A percentile compares a stretch with the other conserved stretches of the same genome.
Evolutionary conservation across 176 grass and related monocot genomes (phyloP).

Genomic region (Eragrostis curvula): DNA sequence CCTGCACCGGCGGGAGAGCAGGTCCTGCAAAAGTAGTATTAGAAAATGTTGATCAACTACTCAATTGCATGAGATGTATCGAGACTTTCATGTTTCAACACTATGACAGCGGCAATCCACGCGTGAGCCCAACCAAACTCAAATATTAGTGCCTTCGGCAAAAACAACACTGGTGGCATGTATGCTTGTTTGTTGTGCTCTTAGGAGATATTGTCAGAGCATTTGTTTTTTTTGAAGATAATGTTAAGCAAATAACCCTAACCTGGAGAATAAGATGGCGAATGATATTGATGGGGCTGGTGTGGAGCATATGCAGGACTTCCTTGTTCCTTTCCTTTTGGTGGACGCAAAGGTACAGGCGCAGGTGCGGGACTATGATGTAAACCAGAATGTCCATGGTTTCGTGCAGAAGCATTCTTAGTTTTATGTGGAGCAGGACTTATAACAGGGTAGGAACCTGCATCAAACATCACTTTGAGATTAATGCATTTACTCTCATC

Average conservation of each 20-base stretch:
- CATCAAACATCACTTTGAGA: conserved; percentile 40
- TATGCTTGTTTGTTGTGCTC: conserved; percentile 35
- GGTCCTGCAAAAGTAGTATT: conserved; percentile 58
- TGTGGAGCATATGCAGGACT: conserved; percentile 57
- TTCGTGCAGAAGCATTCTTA: conserved; percentile 48
- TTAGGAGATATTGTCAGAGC: conserved; percentile 44
- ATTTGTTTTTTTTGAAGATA: conserved; percentile 36
- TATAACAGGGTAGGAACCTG: conserved; percentile 68
- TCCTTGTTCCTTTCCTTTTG: conserved; percentile 45
- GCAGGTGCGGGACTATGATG: conserved; percentile 55
- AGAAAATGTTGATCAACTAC: conserved; percentile 1
- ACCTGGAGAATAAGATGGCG: conserved; percentile 59
- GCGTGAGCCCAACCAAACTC: conserved; percentile 9
- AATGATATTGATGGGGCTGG: conserved; percentile 41
- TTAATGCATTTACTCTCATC: conserved; percentile 1
- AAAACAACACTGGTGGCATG: conserved; percentile 1
- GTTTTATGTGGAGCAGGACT: conserved; percentile 63
- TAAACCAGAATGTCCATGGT: conserved; percentile 51
- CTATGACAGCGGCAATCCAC: neutral
- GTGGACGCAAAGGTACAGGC: conserved; percentile 53
- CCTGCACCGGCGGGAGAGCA: conserved; percentile 40
- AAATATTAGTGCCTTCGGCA: conserved; percentile 39
- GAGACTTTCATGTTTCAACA: conserved; percentile 11
- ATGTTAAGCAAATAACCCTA: conserved; percentile 33
- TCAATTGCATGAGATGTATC: conserved; percentile 21